phyloP scores from a whole-genome alignment of 2,329 filamentous ascomycete species.

The Seiridium cupressi region DNA sequence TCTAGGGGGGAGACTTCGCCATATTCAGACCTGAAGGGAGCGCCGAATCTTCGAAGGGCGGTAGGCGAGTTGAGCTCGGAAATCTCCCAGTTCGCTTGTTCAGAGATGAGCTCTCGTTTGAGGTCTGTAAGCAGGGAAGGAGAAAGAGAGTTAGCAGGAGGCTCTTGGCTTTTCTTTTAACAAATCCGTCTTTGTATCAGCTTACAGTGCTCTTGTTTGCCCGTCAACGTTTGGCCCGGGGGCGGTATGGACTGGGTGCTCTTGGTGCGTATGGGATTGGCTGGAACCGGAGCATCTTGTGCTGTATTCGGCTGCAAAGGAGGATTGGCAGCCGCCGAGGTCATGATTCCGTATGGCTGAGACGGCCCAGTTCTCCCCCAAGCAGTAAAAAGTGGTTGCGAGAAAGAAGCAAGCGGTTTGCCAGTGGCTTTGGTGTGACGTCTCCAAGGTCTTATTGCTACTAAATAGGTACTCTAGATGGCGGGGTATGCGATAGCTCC shows the following conservation, averaged over 20 bases:
- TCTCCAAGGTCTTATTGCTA: background rate
- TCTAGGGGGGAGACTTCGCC: conserved; percentile 92
- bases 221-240: conserved; percentile 63
- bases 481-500: background rate
- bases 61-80: conserved; percentile 91
- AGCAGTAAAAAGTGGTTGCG: too few relatives aligned
- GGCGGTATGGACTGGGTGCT: conserved; percentile 22
- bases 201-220: conserved; percentile 97
- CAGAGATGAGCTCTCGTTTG: conserved; percentile 89
- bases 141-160: background rate
- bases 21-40: conserved; percentile 88
- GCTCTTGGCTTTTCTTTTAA: too few relatives aligned
- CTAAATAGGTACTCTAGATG: background rate
- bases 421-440: background rate
- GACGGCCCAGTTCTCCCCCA: too few relatives aligned
- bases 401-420: too few relatives aligned
- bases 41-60: conserved; percentile 89
- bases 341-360: background rate
- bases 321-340: background rate
- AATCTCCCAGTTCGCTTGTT: conserved; percentile 89
- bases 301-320: background rate
- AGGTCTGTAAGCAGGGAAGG: conserved; percentile 59
- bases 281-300: background rate
- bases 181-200: background rate
- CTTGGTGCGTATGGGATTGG: conserved; percentile 1